Base-by-base conservation (phyloP, 2,329 filamentous ascomycete genomes). In the Epichloe uncinata region DNA sequence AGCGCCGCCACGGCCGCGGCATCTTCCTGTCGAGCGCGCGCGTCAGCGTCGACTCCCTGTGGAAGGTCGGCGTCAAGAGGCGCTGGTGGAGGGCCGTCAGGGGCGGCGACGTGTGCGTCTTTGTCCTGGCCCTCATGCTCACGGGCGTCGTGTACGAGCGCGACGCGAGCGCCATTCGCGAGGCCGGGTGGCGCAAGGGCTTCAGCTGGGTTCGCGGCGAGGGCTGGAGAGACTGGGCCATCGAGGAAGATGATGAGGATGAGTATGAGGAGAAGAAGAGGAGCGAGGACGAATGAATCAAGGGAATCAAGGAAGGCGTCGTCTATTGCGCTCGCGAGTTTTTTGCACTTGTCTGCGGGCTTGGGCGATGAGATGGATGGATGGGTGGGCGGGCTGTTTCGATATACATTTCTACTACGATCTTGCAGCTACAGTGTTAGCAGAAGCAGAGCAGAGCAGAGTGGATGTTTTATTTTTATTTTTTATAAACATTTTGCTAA, bases 31-130 rank as follows among this genome's bases (percentile, higher is more conserved):
- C 93, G 66, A 82, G 80, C 55, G 80, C 85, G 33, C 77, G 90
- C 2, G 70, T 83, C n/a, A 88, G 84, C 52, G 73, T 95, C 33
- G 86, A 95, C 63, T 87, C 81, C 37, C 66, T 89, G 43, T 97
- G 89, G 87, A 95, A 95, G 71, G 87, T 95, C 0, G 89, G 90
- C n/a, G 79, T 85, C 50, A 97, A 97, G 79, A 74, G 84, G 35
- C 78, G 87, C 1, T 88, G 88, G 81, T 95, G 91, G 88, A 81
- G 77, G 55, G 87, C 87, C 11, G 75, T 93, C 63, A 79, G 77
- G 59, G 85, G 87, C 37, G 89, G 89, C 0, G 91, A 97, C 66
- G 79, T 96, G 5, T 78, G 84, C 70, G 70, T 97, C 3, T 90
- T 97, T 61, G 84, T 91, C 15, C 66, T 81, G 16, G 85, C 87